Conservation (phyloP, 192 early-diverging fungal genomes). For the Phycomyces blakesleeanus region DNA sequence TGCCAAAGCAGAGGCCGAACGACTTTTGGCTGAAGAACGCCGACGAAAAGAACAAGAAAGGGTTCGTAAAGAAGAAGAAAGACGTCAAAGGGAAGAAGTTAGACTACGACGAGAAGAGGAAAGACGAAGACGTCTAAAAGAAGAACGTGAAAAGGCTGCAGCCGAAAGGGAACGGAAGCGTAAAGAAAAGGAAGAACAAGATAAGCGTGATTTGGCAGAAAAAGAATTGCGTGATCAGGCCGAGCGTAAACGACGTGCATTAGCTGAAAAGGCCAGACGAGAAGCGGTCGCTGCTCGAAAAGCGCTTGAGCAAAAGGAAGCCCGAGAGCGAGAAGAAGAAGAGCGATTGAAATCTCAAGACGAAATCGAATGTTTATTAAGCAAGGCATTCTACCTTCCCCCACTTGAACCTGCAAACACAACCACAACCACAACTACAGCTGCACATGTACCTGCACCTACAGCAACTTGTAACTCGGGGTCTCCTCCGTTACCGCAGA, state of each 20-base stretch:
- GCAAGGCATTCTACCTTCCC: neutral
- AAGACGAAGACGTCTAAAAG: slow-evolving; percentile 42
- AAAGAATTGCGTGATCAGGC: slow-evolving; percentile 39
- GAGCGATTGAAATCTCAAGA: neutral
- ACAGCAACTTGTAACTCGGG: no score
- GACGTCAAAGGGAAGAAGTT: slow-evolving; percentile 43
- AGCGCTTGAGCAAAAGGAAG: slow-evolving; percentile 2
- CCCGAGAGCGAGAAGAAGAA: slow-evolving; percentile 1
- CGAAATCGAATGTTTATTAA: no score
- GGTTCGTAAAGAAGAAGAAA: slow-evolving; percentile 43
- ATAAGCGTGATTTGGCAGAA: slow-evolving; percentile 44
- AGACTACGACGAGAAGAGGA: slow-evolving; percentile 60
- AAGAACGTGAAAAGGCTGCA: slow-evolving; percentile 42
- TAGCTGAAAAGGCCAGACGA: neutral
- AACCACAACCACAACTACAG: neutral
- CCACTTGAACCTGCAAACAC: neutral
- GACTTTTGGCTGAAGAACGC: slow-evolving; percentile 55
- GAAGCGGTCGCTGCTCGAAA: neutral
- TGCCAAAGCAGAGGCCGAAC: slow-evolving; percentile 50
- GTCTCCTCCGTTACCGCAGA: no score
- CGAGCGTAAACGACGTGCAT: slow-evolving; percentile 40
- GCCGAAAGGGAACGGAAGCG: slow-evolving; percentile 37
- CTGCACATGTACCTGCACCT: neutral
- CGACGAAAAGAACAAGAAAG: slow-evolving; percentile 57
- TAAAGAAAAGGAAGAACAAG: slow-evolving; percentile 34